Evolutionary conservation across 768 basidiomycete genomes (phyloP).

Genomic region (Phanerodontia chrysosporium): DNA sequence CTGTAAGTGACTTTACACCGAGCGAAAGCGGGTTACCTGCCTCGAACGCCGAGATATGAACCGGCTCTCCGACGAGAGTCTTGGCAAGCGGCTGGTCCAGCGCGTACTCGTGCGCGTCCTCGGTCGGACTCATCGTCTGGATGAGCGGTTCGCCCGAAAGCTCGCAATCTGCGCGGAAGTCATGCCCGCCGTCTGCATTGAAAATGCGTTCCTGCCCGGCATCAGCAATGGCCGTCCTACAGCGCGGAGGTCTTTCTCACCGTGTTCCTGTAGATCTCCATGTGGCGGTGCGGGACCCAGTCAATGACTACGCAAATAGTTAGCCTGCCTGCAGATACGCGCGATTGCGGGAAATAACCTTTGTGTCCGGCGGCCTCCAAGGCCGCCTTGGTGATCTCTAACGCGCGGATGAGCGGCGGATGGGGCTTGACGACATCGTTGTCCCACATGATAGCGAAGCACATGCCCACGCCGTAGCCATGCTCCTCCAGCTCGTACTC

Average conservation of each 20-base stretch:
- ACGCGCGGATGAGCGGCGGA: constrained; percentile 59
- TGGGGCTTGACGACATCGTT: constrained; percentile 57
- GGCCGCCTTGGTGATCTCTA: constrained; percentile 53
- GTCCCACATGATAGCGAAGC: constrained; percentile 62
- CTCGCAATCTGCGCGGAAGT: constrained; percentile 31
- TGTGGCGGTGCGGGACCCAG: constrained; percentile 58
- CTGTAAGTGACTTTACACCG: no score
- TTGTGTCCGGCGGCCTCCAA: constrained; percentile 59
- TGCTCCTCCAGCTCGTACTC: constrained; percentile 45
- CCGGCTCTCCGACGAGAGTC: constrained; percentile 36
- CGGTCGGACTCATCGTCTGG: constrained; percentile 32
- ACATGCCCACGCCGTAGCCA: constrained; percentile 39
- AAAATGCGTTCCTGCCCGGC: constrained; percentile 31
- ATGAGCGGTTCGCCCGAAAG: constrained; percentile 42
- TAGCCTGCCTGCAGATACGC: background rate
- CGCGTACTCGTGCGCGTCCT: constrained; percentile 32
- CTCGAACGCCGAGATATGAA: constrained; percentile 23
- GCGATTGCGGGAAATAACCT: constrained; percentile 33
- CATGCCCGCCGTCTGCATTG: constrained; percentile 38
- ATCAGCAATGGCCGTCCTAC: background rate
- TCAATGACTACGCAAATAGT: no score
- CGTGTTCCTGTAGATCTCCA: constrained; percentile 34
- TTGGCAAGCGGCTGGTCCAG: constrained; percentile 41
- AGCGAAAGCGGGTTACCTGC: constrained; percentile 11
- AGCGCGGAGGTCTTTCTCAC: constrained; percentile 12